Evolutionary conservation across 2,329 filamentous ascomycete genomes (phyloP), one percentile per base, ranked within the genome.

Genomic region (Calonectria henricotiae): DNA sequence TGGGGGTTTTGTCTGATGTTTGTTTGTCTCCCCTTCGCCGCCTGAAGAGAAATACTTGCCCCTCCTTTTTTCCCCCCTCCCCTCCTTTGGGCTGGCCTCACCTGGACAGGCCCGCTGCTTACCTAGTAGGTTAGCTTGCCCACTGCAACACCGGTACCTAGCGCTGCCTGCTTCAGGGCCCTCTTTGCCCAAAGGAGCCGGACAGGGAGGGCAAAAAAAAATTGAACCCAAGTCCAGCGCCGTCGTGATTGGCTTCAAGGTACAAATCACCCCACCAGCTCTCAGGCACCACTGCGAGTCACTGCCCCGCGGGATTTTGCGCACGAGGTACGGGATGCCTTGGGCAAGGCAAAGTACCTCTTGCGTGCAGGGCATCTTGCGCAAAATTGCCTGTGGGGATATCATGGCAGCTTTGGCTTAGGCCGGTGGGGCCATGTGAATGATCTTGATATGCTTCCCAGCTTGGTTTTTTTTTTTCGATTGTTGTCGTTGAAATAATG

Each of bases 1-100:
- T 44, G 46, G 62, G 54, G 51, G 67, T 65, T 65, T 69, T 65
- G 75, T 77, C 75, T 77, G 75, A 71, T 77, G 75, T 77, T 77
- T 77, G 76, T 74, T 75, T 76, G 71, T 68, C 67, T 63, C 44
- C 65, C 69, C 70, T 73, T 72, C 65, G 71, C 73, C 68, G 71
- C 75, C 75, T 61, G 64, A 69, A 69, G 71, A 74, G 68, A 65
- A 62, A 69, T 67, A 76, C 63, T 60, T 77, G 75, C 75, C 75
- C 75, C 75, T 77, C 75, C 72, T 66, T 66, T 73, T 75, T 68
- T 74, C 49, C 67, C 74, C 73, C 63, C 20, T 72, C 67, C 74
- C 67, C 63, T 60, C 55, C 55, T 74, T 69, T 70, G 68, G 39
- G 39, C 27, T 37, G 51, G 27, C 55, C 55, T 60, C 55, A 60